phyloP scores from a whole-genome alignment of 371 early-diverging fungal species.

The Haplosporangium sp. region DNA sequence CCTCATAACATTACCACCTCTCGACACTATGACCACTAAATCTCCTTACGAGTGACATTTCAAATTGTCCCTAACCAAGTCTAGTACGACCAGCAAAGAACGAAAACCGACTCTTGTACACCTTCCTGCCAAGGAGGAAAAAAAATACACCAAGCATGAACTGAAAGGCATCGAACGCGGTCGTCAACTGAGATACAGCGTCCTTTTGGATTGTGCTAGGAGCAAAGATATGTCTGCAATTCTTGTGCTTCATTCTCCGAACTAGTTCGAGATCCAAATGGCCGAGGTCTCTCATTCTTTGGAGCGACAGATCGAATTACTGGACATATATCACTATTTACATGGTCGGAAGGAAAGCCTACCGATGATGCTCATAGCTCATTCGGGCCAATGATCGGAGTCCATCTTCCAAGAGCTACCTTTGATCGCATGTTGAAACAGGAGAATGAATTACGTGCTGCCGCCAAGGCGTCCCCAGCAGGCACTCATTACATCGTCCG shows the following conservation, averaged over 20 bases:
- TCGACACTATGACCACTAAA: no score
- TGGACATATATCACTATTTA: conserved; percentile 7
- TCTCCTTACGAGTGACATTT: no score
- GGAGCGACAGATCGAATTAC: background rate
- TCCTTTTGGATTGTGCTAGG: conserved; percentile 1
- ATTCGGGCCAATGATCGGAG: conserved; percentile 2
- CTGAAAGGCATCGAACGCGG: background rate
- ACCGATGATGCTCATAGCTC: background rate
- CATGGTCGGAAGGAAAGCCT: background rate
- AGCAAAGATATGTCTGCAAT: background rate
- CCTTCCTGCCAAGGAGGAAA: no score
- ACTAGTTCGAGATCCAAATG: conserved; percentile 5
- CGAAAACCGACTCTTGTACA: no score
- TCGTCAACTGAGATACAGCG: conserved; percentile 1
- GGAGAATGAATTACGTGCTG: background rate
- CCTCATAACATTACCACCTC: no score
- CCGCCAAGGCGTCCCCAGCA: no score
- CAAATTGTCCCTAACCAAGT: no score
- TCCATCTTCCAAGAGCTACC: background rate
- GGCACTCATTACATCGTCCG: conserved; percentile 6
- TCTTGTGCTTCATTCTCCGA: background rate
- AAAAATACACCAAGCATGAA: background rate
- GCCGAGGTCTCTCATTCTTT: background rate
- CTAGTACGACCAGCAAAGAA: no score
- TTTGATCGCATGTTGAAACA: background rate